Percentiles rank a stretch among this genome's conserved stretches.
These are phyloP conservation scores for Huntiella abstrusa DNA, from an alignment of 2,329 filamentous ascomycete genomes.

Conservation along the genomic window DNA sequence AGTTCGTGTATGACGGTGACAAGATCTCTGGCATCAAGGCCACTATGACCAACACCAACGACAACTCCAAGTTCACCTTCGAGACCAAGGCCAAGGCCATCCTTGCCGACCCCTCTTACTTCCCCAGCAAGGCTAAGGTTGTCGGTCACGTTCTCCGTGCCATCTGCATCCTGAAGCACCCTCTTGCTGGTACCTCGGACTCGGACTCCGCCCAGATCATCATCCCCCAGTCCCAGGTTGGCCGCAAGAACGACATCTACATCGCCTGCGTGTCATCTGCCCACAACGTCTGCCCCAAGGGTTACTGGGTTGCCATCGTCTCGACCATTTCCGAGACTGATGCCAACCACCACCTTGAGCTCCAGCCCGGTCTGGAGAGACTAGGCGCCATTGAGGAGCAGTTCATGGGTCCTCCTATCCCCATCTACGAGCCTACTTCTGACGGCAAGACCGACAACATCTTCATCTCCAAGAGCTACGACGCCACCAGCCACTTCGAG, in stretches of 20 bases:
- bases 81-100: constrained; percentile 94
- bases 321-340: constrained; percentile 87
- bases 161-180: constrained; percentile 95
- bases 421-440: constrained; percentile 79
- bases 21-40: constrained; percentile 95
- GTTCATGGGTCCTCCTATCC: constrained; percentile 84
- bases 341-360: constrained; percentile 88
- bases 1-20: constrained; percentile 64
- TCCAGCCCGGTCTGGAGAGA: constrained; percentile 78
- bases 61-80: constrained; percentile 55
- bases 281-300: constrained; percentile 97
- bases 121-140: constrained; percentile 71
- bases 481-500: constrained; percentile 95
- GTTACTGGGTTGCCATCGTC: constrained; percentile 97
- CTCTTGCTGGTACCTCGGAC: constrained; percentile 73
- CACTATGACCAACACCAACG: constrained; percentile 78
- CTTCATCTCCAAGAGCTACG: constrained; percentile 97
- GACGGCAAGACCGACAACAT: constrained; percentile 74
- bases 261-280: constrained; percentile 87
- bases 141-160: constrained; percentile 84
- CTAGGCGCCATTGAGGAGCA: constrained; percentile 90
- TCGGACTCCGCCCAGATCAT: constrained; percentile 86
- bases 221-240: constrained; percentile 93
- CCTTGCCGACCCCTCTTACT: constrained; percentile 91
- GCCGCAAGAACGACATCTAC: constrained; percentile 95